Base-by-base conservation (phyloP, 2,329 filamentous ascomycete species). In the Colletotrichum eleusines region DNA sequence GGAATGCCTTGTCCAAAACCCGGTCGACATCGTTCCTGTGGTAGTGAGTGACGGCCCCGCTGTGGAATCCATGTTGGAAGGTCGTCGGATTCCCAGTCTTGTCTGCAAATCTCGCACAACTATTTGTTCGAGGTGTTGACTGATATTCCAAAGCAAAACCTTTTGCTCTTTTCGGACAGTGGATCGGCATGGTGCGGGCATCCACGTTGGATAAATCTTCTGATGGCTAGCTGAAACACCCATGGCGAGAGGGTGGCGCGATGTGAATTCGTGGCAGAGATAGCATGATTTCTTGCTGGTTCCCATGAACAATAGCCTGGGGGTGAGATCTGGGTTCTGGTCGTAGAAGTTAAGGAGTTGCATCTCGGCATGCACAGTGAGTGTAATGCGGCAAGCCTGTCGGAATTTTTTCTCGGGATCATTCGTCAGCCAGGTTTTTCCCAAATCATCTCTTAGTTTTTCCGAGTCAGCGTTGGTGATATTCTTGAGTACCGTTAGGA, bases 261-360 rank as follows among this genome's bases (percentile, higher is more conserved):
- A 53, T n/a, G 80, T 60, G 46, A 73, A 80, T 46, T 73, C 50
- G 40, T 76, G 57, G 59, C 78, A 80, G 12, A 80, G 74, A 55
- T 75, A 80, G 61, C 78, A 80, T 1, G 78, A 75, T 54, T 80
- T 80, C 65, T 80, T 80, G 63, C 78, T 80, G 0, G 76, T 77
- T 9, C 78, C 78, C 23, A 80, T 79, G 40, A 77, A 76, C 0
- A 62, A 62, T 14, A 79, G 48, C 4, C 61, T 53, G 9, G 77
- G 77, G 31, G 28, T 72, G 5, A 58, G 63, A 1, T 72, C 11
- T 12, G 74, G 74, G n/a, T 77, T 62, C n/a, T 72, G 62, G 31
- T 79, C 76, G 54, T 80, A 80, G 33, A 79, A 80, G 2, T 60
- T 72, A 63, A 78, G 38, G 6, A 80, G 62, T 65, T 80, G 78